Base-by-base conservation (phyloP, 2,329 filamentous ascomycete species). In the Aspergillus persii region DNA sequence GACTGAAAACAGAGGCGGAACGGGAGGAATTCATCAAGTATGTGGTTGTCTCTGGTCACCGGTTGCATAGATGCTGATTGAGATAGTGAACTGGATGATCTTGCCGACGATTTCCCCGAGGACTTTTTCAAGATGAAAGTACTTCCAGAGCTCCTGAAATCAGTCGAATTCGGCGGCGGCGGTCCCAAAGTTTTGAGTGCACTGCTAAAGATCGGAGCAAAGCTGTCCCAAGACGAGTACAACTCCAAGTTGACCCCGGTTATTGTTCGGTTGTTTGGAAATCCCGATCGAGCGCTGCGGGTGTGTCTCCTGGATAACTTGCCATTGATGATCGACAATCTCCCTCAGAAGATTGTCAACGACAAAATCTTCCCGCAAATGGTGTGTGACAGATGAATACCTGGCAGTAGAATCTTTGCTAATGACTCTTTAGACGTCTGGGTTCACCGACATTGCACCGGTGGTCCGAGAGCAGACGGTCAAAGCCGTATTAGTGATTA, bases 81-180 rank as follows among this genome's bases (percentile, higher is more conserved):
- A 8, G 47, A 66, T 62, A 84, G 81, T 65, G 91, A 96, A 69
- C 84, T 99, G 5, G 92, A 96, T 65, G 84, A 90, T 60, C 83
- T 97, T 4, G 89, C 92, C 0, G 92, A 97, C 66, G 93, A 99
- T 74, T 97, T 98, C 62, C 95, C 95, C 0, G 94, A 97, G 71
- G 95, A 98, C 60, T 99, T 96, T 75, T 96, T 98, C 82, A 96
- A 96, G 73, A 90, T 96, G 84, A 99, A 98, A 71, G 87, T 99
- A 3, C 82, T 99, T 8, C 95, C 95, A 0, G 95, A 99, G 72
- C 80, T 99, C 31, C 83, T 99, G n/a, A 99, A 98, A 72, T 96
- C 93, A 0, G 92, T 98, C n/a, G 95, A 99, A 70, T 99, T 97
- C 74, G 95, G 95, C 7, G 95, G 94, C 9, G 95, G 95, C 30